Evolutionary conservation across 2,329 filamentous ascomycete genomes (phyloP).

Genomic region (Conoideocrella luteorostrata): DNA sequence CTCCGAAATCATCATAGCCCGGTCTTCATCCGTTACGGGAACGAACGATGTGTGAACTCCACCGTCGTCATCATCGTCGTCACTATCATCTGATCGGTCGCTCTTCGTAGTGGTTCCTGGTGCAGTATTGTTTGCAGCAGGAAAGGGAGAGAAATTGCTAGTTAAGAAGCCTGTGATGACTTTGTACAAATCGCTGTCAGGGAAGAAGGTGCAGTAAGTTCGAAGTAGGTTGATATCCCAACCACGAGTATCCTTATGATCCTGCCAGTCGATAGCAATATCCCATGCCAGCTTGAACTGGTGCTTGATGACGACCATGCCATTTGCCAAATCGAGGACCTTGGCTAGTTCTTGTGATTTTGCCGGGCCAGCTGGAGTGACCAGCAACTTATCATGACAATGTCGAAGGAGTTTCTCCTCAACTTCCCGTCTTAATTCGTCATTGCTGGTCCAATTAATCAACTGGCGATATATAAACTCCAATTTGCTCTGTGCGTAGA

Average conservation of each 20-base stretch:
- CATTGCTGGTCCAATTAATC: conserved; percentile 85
- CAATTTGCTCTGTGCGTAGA: conserved; percentile 69
- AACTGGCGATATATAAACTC: conserved; percentile 74
- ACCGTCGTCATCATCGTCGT: conserved; percentile 55
- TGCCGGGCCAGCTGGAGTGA: conserved; percentile 54
- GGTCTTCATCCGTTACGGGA: conserved; percentile 67
- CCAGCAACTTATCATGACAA: conserved; percentile 70
- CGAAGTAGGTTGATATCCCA: conserved; percentile 74
- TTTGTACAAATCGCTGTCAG: conserved; percentile 73
- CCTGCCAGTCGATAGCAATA: conserved; percentile 82
- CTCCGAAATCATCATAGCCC: conserved; percentile 73
- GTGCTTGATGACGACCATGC: conserved; percentile 95
- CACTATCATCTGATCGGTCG: conserved; percentile 45
- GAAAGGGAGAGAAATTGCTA: conserved; percentile 80
- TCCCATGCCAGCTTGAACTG: conserved; percentile 87
- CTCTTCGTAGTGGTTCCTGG: conserved; percentile 19
- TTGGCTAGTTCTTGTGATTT: conserved; percentile 67
- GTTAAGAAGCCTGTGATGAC: conserved; percentile 76
- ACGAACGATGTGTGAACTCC: conserved; percentile 47
- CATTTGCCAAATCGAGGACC: conserved; percentile 70
- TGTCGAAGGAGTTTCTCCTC: conserved; percentile 86
- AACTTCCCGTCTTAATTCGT: conserved; percentile 73
- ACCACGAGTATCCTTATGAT: conserved; percentile 65
- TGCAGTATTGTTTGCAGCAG: conserved; percentile 26
- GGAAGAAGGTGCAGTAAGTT: conserved; percentile 79